These are phyloP conservation scores for Dendrothele bispora DNA, from an alignment of 768 basidiomycete species.

Conservation along the genomic window DNA sequence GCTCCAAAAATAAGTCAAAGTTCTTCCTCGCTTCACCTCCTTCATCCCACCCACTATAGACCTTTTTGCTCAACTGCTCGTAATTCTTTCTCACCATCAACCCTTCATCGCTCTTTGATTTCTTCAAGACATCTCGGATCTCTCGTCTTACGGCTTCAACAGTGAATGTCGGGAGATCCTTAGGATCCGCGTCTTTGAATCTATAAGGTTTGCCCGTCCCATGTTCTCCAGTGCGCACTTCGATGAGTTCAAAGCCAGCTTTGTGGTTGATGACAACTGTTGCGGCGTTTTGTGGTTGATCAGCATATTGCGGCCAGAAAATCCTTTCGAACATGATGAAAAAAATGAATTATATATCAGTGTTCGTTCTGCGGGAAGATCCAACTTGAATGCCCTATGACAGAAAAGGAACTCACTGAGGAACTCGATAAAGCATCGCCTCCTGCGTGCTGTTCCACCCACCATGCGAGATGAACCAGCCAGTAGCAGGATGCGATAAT, in stretches of 20 bases:
- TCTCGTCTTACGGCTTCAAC: neutral
- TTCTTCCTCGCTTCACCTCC: neutral
- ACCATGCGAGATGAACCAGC: constrained; percentile 5
- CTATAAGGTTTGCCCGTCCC: neutral
- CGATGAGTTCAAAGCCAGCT: neutral
- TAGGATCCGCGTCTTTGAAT: neutral
- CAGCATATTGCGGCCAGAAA: neutral
- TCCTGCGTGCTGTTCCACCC: constrained; percentile 4
- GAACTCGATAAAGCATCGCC: neutral
- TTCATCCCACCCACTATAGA: neutral
- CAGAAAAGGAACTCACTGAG: neutral
- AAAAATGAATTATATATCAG: neutral
- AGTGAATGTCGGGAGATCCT: neutral
- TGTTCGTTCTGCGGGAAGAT: no score
- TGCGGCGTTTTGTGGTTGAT: constrained; percentile 6
- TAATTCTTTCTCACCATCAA: neutral
- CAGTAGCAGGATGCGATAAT: neutral
- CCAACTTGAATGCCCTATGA: no score
- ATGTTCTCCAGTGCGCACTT: neutral
- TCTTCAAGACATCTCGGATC: neutral
- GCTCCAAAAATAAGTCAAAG: neutral
- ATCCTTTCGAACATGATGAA: neutral
- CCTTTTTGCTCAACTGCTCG: neutral
- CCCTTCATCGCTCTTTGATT: neutral
- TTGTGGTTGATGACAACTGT: neutral